phyloP scores from a whole-genome alignment of 306 rosid species.

The Cucurbita pepo region DNA sequence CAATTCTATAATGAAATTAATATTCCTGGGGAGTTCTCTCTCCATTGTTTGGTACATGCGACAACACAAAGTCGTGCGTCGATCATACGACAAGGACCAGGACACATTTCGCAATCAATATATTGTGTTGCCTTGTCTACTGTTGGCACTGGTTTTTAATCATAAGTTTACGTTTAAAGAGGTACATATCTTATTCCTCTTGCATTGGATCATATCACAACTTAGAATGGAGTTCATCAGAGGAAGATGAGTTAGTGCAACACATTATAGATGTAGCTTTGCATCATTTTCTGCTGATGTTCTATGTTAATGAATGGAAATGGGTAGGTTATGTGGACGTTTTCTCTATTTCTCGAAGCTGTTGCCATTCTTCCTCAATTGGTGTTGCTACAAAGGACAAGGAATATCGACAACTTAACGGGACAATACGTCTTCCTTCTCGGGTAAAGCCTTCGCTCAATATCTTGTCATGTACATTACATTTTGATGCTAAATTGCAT shows the following conservation, averaged over 20 bases:
- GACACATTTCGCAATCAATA: conserved; percentile 68
- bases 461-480: too few species aligned
- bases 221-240: background rate
- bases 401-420: conserved; percentile 85
- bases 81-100: conserved; percentile 81
- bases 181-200: conserved; percentile 21
- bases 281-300: background rate
- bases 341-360: conserved; percentile 81
- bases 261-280: background rate
- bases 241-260: too few species aligned
- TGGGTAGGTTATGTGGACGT: conserved; percentile 74
- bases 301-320: conserved; percentile 7
- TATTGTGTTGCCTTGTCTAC: conserved; percentile 55
- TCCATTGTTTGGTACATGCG: conserved; percentile 89
- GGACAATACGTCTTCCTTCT: conserved; percentile 83
- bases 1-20: conserved; percentile 67
- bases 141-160: conserved; percentile 53
- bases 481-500: background rate
- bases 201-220: background rate
- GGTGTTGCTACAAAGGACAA: conserved; percentile 66
- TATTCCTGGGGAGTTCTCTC: conserved; percentile 79
- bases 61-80: conserved; percentile 58
- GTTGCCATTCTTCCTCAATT: conserved; percentile 88
- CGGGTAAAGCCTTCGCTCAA: conserved; percentile 27
- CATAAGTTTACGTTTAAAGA: conserved; percentile 67